Evolutionary conservation across 768 basidiomycete genomes (phyloP).

Genomic region (Rhizopogon roseolus): DNA sequence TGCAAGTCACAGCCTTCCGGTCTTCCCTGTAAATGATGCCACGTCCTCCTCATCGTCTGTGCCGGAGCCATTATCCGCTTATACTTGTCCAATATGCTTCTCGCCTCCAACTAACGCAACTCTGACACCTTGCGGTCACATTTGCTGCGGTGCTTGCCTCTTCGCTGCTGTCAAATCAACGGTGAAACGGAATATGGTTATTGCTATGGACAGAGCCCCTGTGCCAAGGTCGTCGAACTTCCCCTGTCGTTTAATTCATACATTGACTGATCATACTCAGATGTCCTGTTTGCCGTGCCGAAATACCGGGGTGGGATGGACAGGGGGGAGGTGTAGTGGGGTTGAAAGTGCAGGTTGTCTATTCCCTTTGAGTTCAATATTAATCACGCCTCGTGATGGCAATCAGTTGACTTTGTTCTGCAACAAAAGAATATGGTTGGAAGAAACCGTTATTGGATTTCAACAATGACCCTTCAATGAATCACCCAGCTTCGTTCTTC

Average conservation of each 20-base stretch:
- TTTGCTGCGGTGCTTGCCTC: constrained; percentile 73
- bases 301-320: constrained; percentile 68
- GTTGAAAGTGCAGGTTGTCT: constrained; percentile 36
- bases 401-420: too few species aligned
- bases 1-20: neutral
- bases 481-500: neutral
- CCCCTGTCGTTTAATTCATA: neutral
- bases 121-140: constrained; percentile 75
- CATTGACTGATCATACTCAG: constrained; percentile 21
- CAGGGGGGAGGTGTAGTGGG: constrained; percentile 65
- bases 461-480: neutral
- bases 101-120: constrained; percentile 70
- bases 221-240: constrained; percentile 32
- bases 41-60: constrained; percentile 1
- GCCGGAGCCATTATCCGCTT: constrained; percentile 44
- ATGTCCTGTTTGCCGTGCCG: constrained; percentile 69
- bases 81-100: constrained; percentile 80
- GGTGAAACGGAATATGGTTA: constrained; percentile 40
- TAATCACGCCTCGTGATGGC: neutral
- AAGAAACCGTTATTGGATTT: neutral
- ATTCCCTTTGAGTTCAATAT: constrained; percentile 15
- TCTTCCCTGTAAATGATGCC: neutral
- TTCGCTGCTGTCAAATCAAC: constrained; percentile 68
- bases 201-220: constrained; percentile 25
- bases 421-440: neutral